Conservation (phyloP, 1,284 basidiomycete genomes). For the Uromyces viciae-fabae region DNA sequence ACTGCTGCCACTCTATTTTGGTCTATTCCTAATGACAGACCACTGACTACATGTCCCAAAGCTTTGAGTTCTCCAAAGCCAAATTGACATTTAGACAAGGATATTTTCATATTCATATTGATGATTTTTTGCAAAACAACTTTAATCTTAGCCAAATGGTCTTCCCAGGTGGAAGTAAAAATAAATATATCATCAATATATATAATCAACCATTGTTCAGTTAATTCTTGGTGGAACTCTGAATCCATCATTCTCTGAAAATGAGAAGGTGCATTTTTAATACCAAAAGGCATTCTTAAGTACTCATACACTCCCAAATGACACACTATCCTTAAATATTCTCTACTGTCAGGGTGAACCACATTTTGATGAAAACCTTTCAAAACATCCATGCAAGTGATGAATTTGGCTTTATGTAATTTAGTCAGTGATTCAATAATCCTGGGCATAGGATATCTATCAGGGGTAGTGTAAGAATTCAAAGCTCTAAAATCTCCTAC, state of each 20-base stretch:
- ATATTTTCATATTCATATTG: constrained; percentile 15
- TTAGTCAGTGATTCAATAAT: neutral
- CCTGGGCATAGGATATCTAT: constrained; percentile 19
- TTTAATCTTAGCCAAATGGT: neutral
- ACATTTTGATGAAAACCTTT: constrained; percentile 22
- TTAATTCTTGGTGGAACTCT: neutral
- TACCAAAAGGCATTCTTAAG: constrained; percentile 18
- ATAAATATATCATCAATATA: constrained; percentile 24
- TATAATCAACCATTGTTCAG: neutral
- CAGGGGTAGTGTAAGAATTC: neutral
- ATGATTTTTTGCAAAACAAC: neutral
- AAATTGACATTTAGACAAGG: neutral
- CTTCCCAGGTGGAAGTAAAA: neutral
- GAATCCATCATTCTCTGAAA: constrained; percentile 24
- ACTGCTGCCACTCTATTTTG: constrained; percentile 22
- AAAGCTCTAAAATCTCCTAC: constrained; percentile 12
- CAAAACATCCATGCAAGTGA: constrained; percentile 15
- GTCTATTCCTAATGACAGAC: neutral
- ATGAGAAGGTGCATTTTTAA: constrained; percentile 19
- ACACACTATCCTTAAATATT: neutral
- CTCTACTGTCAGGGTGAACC: neutral
- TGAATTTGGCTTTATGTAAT: neutral
- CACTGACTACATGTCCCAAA: neutral
- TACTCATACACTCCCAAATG: constrained; percentile 21
- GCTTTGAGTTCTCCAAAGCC: neutral